Conservation (phyloP, 345 rosid genomes). For the Eucalyptus dawsonii region DNA sequence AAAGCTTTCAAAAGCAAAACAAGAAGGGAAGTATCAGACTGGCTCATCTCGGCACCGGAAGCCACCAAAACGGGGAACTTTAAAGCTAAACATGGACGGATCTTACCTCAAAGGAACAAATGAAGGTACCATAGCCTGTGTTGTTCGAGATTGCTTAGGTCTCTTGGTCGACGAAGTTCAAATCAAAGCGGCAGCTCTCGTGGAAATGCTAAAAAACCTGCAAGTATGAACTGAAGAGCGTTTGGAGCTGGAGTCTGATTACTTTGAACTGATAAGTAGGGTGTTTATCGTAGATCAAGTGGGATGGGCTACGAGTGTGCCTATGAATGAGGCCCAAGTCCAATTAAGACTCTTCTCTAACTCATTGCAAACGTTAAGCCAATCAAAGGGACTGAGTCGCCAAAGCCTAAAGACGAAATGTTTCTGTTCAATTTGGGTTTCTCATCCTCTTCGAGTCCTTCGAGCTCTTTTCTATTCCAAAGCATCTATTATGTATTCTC, state of each 20-base stretch:
- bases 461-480: not conserved
- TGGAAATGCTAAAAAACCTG: not conserved
- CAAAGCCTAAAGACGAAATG: not conserved
- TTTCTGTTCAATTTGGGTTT: not conserved
- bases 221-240: not conserved
- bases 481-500: not conserved
- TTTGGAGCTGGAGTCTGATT: not conserved
- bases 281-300: not conserved
- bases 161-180: not conserved
- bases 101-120: not conserved
- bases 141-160: not conserved
- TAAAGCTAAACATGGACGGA: not conserved
- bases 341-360: not conserved
- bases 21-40: not conserved
- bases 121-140: not conserved
- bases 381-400: not conserved
- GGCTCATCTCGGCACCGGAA: not conserved
- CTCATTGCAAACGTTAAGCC: not conserved
- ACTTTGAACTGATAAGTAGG: not conserved
- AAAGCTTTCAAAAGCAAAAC: not conserved
- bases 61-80: not conserved
- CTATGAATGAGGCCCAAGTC: not conserved
- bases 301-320: not conserved
- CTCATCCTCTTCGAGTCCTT: not conserved
- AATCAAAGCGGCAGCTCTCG: not conserved